Conservation (phyloP, 352 stramenopile species). For the Plasmopara muralis region DNA sequence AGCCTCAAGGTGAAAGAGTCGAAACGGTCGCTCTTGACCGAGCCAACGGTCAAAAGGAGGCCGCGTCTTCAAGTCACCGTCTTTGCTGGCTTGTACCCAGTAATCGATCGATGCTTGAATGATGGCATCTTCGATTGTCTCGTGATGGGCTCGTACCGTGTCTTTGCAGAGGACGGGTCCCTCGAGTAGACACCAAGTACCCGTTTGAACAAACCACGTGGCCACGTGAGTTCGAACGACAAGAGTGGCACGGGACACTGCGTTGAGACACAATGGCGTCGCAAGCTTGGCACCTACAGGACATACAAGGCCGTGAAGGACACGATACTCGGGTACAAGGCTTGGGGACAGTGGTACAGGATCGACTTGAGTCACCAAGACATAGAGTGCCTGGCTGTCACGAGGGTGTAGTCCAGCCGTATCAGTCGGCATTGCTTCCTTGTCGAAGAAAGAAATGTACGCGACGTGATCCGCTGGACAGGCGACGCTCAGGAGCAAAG, state of each 20-base stretch:
- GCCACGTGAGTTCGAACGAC: slow-evolving; percentile 19
- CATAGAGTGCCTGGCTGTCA: slow-evolving; percentile 7
- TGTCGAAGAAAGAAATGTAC: slow-evolving; percentile 17
- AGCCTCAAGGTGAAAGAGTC: no score
- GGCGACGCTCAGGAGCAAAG: slow-evolving; percentile 19
- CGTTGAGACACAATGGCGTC: slow-evolving; percentile 7
- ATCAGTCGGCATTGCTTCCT: slow-evolving; percentile 6
- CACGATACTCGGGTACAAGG: slow-evolving; percentile 25
- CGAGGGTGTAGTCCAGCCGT: neutral
- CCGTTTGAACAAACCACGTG: slow-evolving; percentile 35
- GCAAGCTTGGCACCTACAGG: slow-evolving; percentile 12
- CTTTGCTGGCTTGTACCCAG: slow-evolving; percentile 3
- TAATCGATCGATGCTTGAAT: slow-evolving; percentile 12
- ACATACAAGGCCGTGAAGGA: slow-evolving; percentile 31
- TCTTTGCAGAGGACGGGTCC: slow-evolving; percentile 6
- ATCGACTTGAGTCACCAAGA: slow-evolving; percentile 32
- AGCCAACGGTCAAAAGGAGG: slow-evolving; percentile 2
- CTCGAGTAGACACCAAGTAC: slow-evolving; percentile 28
- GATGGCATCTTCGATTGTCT: slow-evolving; percentile 11
- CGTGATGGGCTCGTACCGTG: neutral
- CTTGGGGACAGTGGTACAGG: slow-evolving; percentile 12
- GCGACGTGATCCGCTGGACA: slow-evolving; percentile 21
- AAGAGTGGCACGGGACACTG: slow-evolving; percentile 21
- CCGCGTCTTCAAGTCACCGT: no score
- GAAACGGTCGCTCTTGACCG: no score